Conservation (phyloP, 129 eudicot genomes). For the Helianthus tuberosus region DNA sequence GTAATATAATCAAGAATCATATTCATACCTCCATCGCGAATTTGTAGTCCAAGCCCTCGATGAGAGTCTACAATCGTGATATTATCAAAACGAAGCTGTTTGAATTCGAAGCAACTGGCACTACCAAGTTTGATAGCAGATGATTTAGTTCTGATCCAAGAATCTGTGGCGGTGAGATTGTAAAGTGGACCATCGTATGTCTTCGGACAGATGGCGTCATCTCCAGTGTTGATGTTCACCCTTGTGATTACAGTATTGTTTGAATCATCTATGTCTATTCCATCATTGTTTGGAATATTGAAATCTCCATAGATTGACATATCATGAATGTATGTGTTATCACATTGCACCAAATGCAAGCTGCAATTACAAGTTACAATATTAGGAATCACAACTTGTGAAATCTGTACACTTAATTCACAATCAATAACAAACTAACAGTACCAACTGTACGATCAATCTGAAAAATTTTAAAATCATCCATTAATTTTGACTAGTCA, state of each 20-base stretch:
- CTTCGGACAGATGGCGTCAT: conserved; percentile 99
- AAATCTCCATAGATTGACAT: conserved; percentile 83
- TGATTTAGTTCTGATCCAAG: conserved; percentile 95
- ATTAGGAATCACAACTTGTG: not conserved
- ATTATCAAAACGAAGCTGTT: conserved; percentile 65
- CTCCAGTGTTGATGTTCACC: conserved; percentile 87
- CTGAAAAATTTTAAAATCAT: not conserved
- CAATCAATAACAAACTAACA: not conserved
- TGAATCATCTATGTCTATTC: conserved; percentile 92
- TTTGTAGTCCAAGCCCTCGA: conserved; percentile 90
- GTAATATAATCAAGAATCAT: not conserved
- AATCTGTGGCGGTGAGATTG: conserved; percentile 81
- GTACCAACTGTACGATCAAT: conserved; percentile 5
- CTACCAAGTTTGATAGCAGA: conserved; percentile 94
- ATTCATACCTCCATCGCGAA: conserved; percentile 93
- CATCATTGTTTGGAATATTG: conserved; percentile 97
- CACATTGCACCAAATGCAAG: conserved; percentile 82
- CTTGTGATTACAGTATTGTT: conserved; percentile 88
- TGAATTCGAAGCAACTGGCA: conserved; percentile 74
- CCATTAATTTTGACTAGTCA: conserved; percentile 7
- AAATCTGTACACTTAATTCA: not conserved
- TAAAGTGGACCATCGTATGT: conserved; percentile 71
- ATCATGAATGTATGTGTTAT: conserved; percentile 74
- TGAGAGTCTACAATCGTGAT: conserved; percentile 82
- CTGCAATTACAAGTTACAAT: conserved; percentile 46